These are phyloP conservation scores for Paratinospora sagittata DNA, from an alignment of 164 flowering plant species.

Conservation along the genomic window DNA sequence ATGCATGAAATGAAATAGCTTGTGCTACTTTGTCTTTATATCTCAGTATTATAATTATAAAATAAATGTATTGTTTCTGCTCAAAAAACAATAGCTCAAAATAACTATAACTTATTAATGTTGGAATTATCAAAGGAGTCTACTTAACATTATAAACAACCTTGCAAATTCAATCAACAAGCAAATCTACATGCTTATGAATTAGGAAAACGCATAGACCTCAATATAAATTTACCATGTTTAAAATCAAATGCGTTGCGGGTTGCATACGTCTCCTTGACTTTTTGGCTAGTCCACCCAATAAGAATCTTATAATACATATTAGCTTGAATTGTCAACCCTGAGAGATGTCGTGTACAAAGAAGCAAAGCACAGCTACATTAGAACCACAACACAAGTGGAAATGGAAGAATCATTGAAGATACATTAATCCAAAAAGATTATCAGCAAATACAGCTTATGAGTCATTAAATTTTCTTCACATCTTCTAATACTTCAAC, in stretches of 20 bases:
- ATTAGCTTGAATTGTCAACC: slow-evolving; percentile 92
- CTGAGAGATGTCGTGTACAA: slow-evolving; percentile 31
- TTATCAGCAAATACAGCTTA: not conserved
- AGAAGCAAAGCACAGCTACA: not conserved
- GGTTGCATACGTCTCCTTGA: slow-evolving; percentile 61
- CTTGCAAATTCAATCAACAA: not conserved
- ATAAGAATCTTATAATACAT: slow-evolving; percentile 91
- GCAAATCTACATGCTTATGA: not conserved
- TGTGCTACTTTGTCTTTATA: too few relatives aligned
- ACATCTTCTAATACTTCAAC: not conserved
- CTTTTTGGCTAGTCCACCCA: slow-evolving; percentile 91
- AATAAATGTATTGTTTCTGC: too few relatives aligned
- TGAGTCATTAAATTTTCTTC: not conserved
- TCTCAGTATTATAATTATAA: too few relatives aligned
- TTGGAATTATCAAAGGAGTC: too few relatives aligned
- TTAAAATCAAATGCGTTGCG: slow-evolving; percentile 87
- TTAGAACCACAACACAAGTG: not conserved
- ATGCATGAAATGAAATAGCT: too few relatives aligned
- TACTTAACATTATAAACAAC: too few relatives aligned
- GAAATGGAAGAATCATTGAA: not conserved
- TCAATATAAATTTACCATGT: slow-evolving; percentile 46
- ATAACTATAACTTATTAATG: too few relatives aligned
- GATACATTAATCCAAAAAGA: not conserved
- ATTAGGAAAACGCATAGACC: not conserved
- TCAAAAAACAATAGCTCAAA: too few relatives aligned